Evolutionary conservation across 768 basidiomycete genomes (phyloP).

Genomic region (Boletus speciosus): DNA sequence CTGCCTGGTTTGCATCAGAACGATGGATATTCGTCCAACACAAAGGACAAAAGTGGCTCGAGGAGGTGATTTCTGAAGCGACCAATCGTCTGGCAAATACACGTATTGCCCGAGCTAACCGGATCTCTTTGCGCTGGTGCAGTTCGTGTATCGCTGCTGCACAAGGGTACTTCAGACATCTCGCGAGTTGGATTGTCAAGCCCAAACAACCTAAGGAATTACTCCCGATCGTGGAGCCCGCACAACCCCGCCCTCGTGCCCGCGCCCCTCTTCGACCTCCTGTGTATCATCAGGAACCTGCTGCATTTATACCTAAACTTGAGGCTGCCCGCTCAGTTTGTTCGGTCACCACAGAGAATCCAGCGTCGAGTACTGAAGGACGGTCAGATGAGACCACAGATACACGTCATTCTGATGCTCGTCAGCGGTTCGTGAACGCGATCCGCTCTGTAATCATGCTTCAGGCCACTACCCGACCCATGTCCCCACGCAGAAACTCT

Average conservation of each 20-base stretch:
- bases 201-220: conserved; percentile 19
- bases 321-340: conserved; percentile 25
- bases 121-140: conserved; percentile 28
- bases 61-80: conserved; percentile 37
- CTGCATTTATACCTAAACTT: conserved; percentile 14
- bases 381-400: conserved; percentile 26
- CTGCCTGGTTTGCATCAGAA: conserved; percentile 52
- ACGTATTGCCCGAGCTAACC: conserved; percentile 22
- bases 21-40: conserved; percentile 47
- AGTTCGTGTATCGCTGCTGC: conserved; percentile 14
- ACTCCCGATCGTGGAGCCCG: conserved; percentile 21
- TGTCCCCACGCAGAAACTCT: conserved; percentile 31
- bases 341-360: conserved; percentile 27
- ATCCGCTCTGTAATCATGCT: conserved; percentile 48
- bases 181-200: conserved; percentile 25
- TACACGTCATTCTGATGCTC: conserved; percentile 28
- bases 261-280: conserved; percentile 11
- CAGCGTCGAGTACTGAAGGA: conserved; percentile 25
- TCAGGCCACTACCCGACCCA: conserved; percentile 31
- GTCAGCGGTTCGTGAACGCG: conserved; percentile 39
- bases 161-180: conserved; percentile 22
- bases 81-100: conserved; percentile 27
- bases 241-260: conserved; percentile 14
- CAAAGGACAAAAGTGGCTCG: conserved; percentile 50
- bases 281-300: conserved; percentile 23